Base-by-base conservation (phyloP, 2,329 filamentous ascomycete species). In the Fusarium duplospermum region DNA sequence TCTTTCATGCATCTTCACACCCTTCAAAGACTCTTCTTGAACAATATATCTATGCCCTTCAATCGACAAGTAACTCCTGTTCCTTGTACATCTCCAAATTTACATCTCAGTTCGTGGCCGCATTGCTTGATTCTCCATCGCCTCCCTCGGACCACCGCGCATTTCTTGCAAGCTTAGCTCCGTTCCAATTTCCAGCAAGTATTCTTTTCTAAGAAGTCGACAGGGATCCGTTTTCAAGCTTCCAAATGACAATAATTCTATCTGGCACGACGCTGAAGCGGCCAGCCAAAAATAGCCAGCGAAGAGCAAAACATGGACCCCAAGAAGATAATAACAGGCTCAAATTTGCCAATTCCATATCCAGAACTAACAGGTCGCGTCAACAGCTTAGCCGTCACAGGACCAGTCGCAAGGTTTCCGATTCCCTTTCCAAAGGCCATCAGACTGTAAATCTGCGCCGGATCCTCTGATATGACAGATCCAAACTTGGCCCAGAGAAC, bases 341-440 rank as follows among this genome's bases (percentile, higher is more conserved):
- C 63, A 59, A 65, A 74, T 22, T 61, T 71, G 6, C 72, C 70
- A 18, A 69, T 29, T 0, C 70, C 72, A 31, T 74, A 74, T 2
- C 67, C 70, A 7, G 70, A 67, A 6, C 56, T 66, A 1, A 73
- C 66, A 6, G 70, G 64, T 10, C 60, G 22, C 2, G 70, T 71
- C 54, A 79, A 45, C 22, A 80, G 59, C 1, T 56, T 66, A 0
- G 75, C 75, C 2, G 75, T 74, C n/a, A 80, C 71, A 3, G 79
- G 78, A 0, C 77, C 79, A 0, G 73, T 79, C 1, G 70, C 66
- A 40, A 80, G 73, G 16, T 80, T 80, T 3, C 79, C 78, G 14
- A 81, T 72, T 2, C 79, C 79, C 54, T 79, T 80, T 1, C 76
- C 75, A 50, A 80, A 79, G 0, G 77, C 77, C 79, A 80, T 80